Evolutionary conservation across 2,329 filamentous ascomycete genomes (phyloP).

Genomic region (Microsporum canis): DNA sequence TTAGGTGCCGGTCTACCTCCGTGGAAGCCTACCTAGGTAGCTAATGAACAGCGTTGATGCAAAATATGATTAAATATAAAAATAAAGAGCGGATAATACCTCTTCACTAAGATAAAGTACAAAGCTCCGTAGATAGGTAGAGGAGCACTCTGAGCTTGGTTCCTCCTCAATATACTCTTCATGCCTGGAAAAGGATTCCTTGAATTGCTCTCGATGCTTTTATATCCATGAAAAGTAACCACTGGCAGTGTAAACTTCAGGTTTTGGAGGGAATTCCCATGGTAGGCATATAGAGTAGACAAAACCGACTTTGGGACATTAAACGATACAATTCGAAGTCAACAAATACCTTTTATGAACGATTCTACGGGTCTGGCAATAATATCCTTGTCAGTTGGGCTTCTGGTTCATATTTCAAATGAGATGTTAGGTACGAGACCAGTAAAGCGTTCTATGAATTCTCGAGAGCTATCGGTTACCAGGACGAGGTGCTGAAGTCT

Average conservation of each 20-base stretch:
- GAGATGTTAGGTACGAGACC: neutral
- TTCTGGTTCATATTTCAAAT: neutral
- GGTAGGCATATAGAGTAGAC: neutral
- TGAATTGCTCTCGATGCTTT: neutral
- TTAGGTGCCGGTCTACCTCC: constrained; percentile 1
- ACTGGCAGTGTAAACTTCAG: constrained; percentile 1
- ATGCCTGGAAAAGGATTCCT: neutral
- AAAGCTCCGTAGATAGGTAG: neutral
- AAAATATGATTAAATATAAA: no score
- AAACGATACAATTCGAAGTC: neutral
- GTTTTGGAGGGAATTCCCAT: neutral
- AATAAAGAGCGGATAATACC: neutral
- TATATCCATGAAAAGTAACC: neutral
- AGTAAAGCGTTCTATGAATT: constrained; percentile 1
- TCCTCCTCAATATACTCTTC: neutral
- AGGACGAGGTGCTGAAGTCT: neutral
- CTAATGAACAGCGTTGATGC: no score
- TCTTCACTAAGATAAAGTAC: neutral
- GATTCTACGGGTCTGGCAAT: neutral
- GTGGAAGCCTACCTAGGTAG: neutral
- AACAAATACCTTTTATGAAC: neutral
- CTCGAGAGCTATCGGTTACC: neutral
- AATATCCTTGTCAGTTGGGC: neutral
- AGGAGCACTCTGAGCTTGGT: neutral
- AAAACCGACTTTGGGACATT: constrained; percentile 2